Conservation (phyloP, 1,284 basidiomycete species). For the Ustilago esculenta region DNA sequence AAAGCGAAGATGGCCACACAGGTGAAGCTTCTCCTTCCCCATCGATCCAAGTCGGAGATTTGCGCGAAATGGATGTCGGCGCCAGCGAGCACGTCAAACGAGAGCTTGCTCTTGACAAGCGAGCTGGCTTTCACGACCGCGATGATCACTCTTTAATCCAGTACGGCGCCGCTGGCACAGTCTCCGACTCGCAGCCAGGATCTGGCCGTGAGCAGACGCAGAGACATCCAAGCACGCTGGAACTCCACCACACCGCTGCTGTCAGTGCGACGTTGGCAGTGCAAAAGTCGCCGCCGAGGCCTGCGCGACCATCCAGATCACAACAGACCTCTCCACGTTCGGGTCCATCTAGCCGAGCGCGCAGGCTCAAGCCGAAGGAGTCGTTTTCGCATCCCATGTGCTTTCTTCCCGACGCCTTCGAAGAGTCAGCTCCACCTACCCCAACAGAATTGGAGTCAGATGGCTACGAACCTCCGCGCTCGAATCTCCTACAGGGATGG, state of each 20-base stretch:
- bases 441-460: conserved; percentile 35
- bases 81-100: not conserved
- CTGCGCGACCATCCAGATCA: not conserved
- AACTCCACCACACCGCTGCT: not conserved
- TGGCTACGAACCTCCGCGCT: conserved; percentile 21
- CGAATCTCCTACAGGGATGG: conserved; percentile 27
- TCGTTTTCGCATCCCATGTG: conserved; percentile 48
- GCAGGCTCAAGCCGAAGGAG: conserved; percentile 23
- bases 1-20: conserved; percentile 8
- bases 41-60: not conserved
- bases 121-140: too few relatives aligned
- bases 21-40: not conserved
- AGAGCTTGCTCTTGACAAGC: not conserved
- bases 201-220: not conserved
- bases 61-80: too few relatives aligned
- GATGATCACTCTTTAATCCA: too few relatives aligned
- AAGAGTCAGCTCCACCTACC: conserved; percentile 42
- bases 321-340: conserved; percentile 16
- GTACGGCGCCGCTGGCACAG: too few relatives aligned
- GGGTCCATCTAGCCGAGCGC: not conserved
- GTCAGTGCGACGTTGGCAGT: not conserved
- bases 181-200: conserved; percentile 1
- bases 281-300: conserved; percentile 10
- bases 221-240: conserved; percentile 4
- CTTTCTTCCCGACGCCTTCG: conserved; percentile 48